Evolutionary conservation across 1,284 basidiomycete species (phyloP), one percentile per base, ranked within the genome.

Genomic region (Ganoderma boninense): DNA sequence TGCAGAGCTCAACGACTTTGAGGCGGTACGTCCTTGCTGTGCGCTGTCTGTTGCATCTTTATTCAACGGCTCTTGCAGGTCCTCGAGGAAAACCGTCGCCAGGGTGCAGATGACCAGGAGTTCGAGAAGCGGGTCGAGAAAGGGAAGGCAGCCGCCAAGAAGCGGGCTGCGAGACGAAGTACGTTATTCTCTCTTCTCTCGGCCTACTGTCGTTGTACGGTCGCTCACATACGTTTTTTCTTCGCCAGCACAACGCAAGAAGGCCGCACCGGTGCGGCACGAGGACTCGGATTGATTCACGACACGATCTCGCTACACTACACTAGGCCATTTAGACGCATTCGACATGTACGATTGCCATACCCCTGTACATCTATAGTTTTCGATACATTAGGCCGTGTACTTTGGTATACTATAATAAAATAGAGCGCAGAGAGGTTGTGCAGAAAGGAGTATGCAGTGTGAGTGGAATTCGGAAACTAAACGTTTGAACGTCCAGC

Each of bases 91-190:
- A 89, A 94, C 78, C 91, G 89, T 71, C 86, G 87, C 3, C 95
- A 97, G 82, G 97, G 97, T 3, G 90, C 93, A 74, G 96, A 98
- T 80, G 96, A 98, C 72, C 90, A 96, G 74, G 96, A 91, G 35
- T 87, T 98, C 56, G 94, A 96, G 83, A 93, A 93, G 74, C 89
- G 93, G 46, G 95, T 95, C 10, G 86, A 92, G 76, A 90, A 90
- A 72, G 94, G 94, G 85, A 95, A 94, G 74, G 91, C 91, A 38
- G 91, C 90, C 11, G 93, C 92, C 3, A 93, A 92, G 83, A 92
- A 92, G 76, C 29, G 57, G 57, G 57, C 57, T 8, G 32, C 57
- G 18, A 35, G 57, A 38, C 57, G 57, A 35, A 59, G 57, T 59
- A 38, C 18, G 57, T 38, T 59, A 20, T 57, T 59, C 23, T 16